These are phyloP conservation scores for Epichloe brachyelytri DNA, from an alignment of 2,329 filamentous ascomycete genomes.

Conservation along the genomic window DNA sequence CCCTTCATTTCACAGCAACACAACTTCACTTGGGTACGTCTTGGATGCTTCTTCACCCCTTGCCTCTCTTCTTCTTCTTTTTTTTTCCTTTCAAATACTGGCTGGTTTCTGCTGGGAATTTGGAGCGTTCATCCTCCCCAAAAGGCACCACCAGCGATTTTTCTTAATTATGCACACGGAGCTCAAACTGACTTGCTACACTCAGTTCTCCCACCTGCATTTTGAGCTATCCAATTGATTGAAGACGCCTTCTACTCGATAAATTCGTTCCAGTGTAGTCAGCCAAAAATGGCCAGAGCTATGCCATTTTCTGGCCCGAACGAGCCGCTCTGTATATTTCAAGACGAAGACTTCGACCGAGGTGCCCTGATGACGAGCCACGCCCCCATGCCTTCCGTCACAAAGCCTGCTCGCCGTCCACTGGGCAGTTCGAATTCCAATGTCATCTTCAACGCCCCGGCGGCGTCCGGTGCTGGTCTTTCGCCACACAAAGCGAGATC, in stretches of 20 bases:
- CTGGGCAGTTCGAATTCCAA: slow-evolving; percentile 43
- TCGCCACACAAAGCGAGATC: slow-evolving; percentile 59
- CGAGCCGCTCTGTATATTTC: slow-evolving; percentile 38
- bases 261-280: slow-evolving; percentile 6
- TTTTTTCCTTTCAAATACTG: neutral
- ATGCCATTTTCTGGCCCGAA: slow-evolving; percentile 32
- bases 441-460: slow-evolving; percentile 52
- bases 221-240: neutral
- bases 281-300: slow-evolving; percentile 41
- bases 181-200: neutral
- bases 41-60: neutral
- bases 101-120: neutral
- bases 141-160: neutral
- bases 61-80: neutral
- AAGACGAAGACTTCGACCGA: slow-evolving; percentile 36
- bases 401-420: slow-evolving; percentile 34
- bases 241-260: slow-evolving; percentile 1
- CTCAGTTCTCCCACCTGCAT: too few species aligned
- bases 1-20: slow-evolving; percentile 2
- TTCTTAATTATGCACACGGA: neutral
- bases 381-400: slow-evolving; percentile 40
- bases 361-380: slow-evolving; percentile 38
- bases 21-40: slow-evolving; percentile 3
- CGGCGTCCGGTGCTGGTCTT: slow-evolving; percentile 36
- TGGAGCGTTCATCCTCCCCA: neutral